Conservation (phyloP, 2,329 filamentous ascomycete genomes). For the Talaromyces islandicus region DNA sequence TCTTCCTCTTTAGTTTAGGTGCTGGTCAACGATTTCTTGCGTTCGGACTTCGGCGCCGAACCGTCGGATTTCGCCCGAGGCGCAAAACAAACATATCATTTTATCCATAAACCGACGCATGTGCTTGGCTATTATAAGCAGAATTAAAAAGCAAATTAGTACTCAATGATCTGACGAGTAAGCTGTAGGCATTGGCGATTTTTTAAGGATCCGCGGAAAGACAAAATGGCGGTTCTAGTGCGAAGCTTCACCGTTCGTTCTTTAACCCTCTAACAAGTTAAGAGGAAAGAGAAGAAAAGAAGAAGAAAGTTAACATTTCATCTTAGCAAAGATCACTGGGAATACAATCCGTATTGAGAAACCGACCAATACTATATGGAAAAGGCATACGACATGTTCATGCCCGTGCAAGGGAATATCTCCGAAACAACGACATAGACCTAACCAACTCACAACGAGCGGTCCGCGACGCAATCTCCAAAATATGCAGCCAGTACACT, state of each 20-base stretch:
- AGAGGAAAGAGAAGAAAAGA: not conserved
- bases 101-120: not conserved
- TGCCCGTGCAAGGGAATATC: slow-evolving; percentile 14
- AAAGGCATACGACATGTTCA: not conserved
- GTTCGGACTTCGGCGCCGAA: not conserved
- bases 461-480: slow-evolving; percentile 40
- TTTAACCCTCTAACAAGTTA: not conserved
- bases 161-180: not conserved
- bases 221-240: not conserved
- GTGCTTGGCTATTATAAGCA: not conserved
- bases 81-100: not conserved
- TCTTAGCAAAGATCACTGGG: not conserved
- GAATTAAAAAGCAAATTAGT: not conserved
- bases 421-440: slow-evolving; percentile 25
- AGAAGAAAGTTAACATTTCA: not conserved
- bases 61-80: not conserved
- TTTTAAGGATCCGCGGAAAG: not conserved
- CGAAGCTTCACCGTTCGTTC: not conserved
- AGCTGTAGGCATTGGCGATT: not conserved
- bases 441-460: slow-evolving; percentile 35
- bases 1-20: not conserved
- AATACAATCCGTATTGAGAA: not conserved
- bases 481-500: slow-evolving; percentile 38
- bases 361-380: not conserved
- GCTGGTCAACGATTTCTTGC: not conserved